These are phyloP conservation scores for Aspergillus panamensis DNA, from an alignment of 495 filamentous ascomycete genomes.

Conservation along the genomic window DNA sequence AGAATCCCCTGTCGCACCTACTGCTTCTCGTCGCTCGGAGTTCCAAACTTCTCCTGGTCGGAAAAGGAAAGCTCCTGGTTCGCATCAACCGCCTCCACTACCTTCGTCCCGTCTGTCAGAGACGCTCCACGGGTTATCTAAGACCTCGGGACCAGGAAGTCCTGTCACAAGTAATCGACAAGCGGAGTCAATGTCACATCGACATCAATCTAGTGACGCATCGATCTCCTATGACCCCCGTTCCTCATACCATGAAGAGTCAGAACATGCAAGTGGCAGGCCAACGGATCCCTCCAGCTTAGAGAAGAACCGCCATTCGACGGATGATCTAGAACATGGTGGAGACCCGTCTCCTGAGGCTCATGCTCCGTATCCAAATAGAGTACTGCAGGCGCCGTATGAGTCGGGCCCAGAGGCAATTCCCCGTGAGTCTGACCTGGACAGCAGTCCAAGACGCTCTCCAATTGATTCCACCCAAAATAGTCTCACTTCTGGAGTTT, in stretches of 20 bases:
- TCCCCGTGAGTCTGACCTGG: constrained; percentile 14
- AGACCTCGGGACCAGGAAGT: constrained; percentile 14
- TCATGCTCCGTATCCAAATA: not conserved
- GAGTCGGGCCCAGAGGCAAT: constrained; percentile 11
- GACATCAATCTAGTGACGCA: constrained; percentile 13
- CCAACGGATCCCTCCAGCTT: not conserved
- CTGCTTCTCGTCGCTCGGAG: constrained; percentile 31
- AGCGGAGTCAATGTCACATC: constrained; percentile 3
- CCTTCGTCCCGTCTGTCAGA: constrained; percentile 28
- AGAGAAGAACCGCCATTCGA: not conserved
- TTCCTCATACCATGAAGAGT: not conserved
- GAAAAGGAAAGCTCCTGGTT: constrained; percentile 42
- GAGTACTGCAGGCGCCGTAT: constrained; percentile 6
- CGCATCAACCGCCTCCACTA: constrained; percentile 37
- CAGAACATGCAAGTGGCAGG: constrained; percentile 1
- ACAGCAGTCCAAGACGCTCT: constrained; percentile 17
- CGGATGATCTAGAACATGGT: constrained; percentile 9
- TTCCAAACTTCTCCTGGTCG: constrained; percentile 36
- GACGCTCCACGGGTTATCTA: not conserved
- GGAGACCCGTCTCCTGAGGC: constrained; percentile 2
- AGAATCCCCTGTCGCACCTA: constrained; percentile 24
- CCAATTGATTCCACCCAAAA: not conserved
- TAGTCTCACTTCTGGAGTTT: not conserved
- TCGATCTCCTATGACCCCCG: constrained; percentile 4
- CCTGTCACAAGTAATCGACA: not conserved